phyloP scores from a whole-genome alignment of 129 eudicot species.

The Smallanthus sonchifolius region DNA sequence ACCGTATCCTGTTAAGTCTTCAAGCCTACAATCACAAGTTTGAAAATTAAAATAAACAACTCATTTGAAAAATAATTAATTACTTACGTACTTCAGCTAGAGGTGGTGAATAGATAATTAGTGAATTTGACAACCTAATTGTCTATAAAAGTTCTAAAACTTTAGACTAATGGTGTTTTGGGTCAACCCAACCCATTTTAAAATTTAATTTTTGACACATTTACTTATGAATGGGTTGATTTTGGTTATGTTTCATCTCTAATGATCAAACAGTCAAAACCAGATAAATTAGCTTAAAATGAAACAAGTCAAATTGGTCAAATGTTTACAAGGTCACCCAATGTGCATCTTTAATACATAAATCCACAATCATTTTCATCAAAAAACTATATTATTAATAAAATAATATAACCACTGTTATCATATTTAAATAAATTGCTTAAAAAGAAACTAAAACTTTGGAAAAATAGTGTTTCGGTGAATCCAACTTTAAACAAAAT shows the following conservation, averaged over 20 bases:
- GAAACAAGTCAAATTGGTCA: background rate
- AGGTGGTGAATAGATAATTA: background rate
- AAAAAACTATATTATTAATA: background rate
- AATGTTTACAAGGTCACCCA: background rate
- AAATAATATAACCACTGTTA: background rate
- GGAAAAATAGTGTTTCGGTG: background rate
- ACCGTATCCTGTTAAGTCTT: conserved; percentile 85
- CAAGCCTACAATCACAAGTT: conserved; percentile 56
- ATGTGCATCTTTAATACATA: background rate
- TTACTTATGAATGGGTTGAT: background rate
- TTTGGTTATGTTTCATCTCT: background rate
- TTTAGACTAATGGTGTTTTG: background rate
- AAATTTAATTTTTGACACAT: too few relatives aligned
- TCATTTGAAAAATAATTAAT: background rate
- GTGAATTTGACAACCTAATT: background rate
- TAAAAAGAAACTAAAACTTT: background rate
- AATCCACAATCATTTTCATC: background rate
- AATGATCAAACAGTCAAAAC: background rate
- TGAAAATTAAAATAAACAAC: background rate
- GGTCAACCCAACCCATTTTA: background rate
- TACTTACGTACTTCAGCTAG: background rate
- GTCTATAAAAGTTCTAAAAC: background rate
- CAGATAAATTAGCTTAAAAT: background rate
- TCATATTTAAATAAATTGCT: background rate
- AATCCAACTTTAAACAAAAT: background rate